Base-by-base conservation (phyloP, 2,329 filamentous ascomycete genomes). In the Colletotrichum sp. region DNA sequence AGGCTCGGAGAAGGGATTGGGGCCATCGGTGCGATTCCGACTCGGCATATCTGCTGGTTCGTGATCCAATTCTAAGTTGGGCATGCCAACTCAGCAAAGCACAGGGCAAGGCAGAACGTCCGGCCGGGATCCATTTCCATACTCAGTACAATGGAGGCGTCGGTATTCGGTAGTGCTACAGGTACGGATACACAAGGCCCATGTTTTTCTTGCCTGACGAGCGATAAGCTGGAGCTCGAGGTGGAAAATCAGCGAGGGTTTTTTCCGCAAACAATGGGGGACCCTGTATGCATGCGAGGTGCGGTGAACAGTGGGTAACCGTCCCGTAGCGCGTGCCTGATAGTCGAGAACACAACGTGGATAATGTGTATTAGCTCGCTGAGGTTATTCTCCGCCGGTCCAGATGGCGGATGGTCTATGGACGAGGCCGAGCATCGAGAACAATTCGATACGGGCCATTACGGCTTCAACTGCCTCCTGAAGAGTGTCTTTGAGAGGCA, bases 261-360 rank as follows among this genome's bases (percentile, higher is more conserved):
- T 72, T 62, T 73, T 29, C 73, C 69, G 69, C 55, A 66, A 67
- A 67, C 52, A 64, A 72, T 49, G 73, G 73, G 59, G 62, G 73
- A 68, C 71, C 74, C 74, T 69, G 71, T 76, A 73, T 65, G 73
- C 64, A 73, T 73, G 74, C 70, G 59, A 69, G 64, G 59, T 76
- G 64, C 64, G 74, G 74, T 76, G 74, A 74, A 65, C 70, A 69
- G 74, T 76, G 74, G 74, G 59, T 76, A 69, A 61, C 36, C 34
- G 52, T 64, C 57, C 68, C 57, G 73, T 39, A 61, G 57, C 39
- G 63, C 49, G 61, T 75, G 55, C 67, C 67, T 71, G 68, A 27
- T 30, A 16, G 49, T 70, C 36, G 49, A 34, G 55, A 64, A 55
- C 30, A 71, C 52, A 68, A 62, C 63, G 69, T 75, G 69, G 69